phyloP scores from a whole-genome alignment of 2,329 filamentous ascomycete genomes.

The Apiospora rasikravindrae region DNA sequence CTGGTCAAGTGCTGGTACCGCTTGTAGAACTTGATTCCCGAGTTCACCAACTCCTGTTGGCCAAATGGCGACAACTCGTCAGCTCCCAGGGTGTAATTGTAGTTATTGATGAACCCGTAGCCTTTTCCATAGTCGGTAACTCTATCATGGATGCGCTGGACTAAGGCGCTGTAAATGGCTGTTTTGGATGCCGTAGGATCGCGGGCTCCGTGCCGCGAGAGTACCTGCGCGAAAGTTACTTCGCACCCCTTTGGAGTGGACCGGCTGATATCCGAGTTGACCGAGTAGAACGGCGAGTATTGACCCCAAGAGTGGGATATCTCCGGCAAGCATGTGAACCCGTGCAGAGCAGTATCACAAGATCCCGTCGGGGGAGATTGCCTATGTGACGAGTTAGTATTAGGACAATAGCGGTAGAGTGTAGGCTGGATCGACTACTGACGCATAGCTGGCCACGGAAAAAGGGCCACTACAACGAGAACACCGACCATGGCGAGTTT shows the following conservation, averaged over 20 bases:
- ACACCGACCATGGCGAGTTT: conserved; percentile 22
- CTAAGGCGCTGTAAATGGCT: conserved; percentile 63
- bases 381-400: conserved; percentile 23
- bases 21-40: conserved; percentile 75
- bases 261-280: conserved; percentile 68
- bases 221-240: conserved; percentile 78
- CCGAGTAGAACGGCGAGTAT: conserved; percentile 84
- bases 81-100: conserved; percentile 72
- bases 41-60: conserved; percentile 72
- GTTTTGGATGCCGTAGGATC: conserved; percentile 78
- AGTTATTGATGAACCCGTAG: conserved; percentile 74
- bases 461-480: conserved; percentile 13
- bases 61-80: conserved; percentile 74
- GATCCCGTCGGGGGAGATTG: conserved; percentile 32
- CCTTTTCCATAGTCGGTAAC: conserved; percentile 63
- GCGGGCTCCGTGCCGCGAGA: conserved; percentile 85
- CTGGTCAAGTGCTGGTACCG: conserved; percentile 71
- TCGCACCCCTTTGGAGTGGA: conserved; percentile 70
- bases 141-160: conserved; percentile 67
- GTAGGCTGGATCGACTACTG: neutral
- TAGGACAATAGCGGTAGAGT: neutral
- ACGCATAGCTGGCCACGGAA: conserved; percentile 21
- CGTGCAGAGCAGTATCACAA: conserved; percentile 60
- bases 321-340: conserved; percentile 66
- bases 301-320: conserved; percentile 80